Conservation (phyloP, 2,329 filamentous ascomycete species). For the Claviceps lovelessii region DNA sequence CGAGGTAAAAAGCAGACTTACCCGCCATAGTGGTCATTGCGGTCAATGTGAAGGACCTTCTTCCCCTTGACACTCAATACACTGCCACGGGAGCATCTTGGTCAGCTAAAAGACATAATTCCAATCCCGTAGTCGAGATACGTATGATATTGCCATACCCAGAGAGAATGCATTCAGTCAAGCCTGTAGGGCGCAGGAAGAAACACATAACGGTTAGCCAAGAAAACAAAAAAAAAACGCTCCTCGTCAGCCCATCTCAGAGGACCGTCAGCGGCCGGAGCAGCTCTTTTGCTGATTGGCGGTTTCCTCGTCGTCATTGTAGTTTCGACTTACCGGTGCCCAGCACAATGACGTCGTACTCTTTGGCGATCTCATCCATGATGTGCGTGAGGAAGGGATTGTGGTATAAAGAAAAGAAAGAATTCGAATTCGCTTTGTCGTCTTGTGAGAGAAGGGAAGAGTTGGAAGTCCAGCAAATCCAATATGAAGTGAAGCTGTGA, state of each 20-base stretch:
- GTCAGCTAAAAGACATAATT: conserved; percentile 5
- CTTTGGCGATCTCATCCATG: conserved; percentile 97
- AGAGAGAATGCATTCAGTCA: conserved; percentile 98
- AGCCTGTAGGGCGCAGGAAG: conserved; percentile 37
- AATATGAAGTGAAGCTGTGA: conserved; percentile 2
- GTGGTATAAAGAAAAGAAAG: background rate
- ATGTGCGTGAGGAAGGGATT: conserved; percentile 13
- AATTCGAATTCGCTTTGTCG: background rate
- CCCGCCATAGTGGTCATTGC: conserved; percentile 98
- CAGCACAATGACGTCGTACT: conserved; percentile 97
- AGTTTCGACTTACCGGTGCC: conserved; percentile 65
- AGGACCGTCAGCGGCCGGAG: background rate
- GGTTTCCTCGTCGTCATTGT: background rate
- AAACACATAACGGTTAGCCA: conserved; percentile 8
- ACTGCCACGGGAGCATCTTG: conserved; percentile 29
- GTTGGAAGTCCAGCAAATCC: background rate
- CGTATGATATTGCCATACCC: conserved; percentile 47
- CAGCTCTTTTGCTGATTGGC: background rate
- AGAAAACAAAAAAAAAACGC: background rate
- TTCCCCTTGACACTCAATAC: conserved; percentile 96
- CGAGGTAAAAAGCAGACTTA: conserved; percentile 29
- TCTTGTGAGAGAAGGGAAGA: background rate
- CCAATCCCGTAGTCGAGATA: background rate
- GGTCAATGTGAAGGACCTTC: conserved; percentile 97
- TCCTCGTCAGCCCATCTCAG: background rate